Conservation (phyloP, 2,329 filamentous ascomycete species). For the Nemania sp. region DNA sequence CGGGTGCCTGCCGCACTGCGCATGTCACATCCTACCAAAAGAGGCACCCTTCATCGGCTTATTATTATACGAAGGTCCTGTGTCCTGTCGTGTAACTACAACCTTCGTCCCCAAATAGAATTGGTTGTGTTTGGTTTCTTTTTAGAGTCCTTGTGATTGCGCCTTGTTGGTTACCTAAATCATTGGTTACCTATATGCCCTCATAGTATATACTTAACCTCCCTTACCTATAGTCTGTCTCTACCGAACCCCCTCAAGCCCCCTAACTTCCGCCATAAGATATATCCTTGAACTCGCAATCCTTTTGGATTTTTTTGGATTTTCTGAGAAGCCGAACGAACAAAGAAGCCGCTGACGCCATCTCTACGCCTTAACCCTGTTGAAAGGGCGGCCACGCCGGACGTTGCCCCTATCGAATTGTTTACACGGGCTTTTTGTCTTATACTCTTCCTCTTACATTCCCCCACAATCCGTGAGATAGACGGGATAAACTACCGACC, state of each 20-base stretch:
- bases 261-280: background rate
- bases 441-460: background rate
- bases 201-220: background rate
- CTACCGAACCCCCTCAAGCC: background rate
- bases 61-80: slow-evolving; percentile 25
- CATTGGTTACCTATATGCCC: no score
- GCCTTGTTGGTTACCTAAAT: background rate
- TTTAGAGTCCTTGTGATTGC: slow-evolving; percentile 2
- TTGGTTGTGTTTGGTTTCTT: background rate
- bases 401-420: slow-evolving; percentile 11
- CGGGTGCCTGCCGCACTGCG: background rate
- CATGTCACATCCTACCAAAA: slow-evolving; percentile 11
- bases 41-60: background rate
- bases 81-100: slow-evolving; percentile 24
- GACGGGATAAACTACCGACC: background rate
- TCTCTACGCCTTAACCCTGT: slow-evolving; percentile 1
- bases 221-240: slow-evolving; percentile 3
- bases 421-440: slow-evolving; percentile 2
- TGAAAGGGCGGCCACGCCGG: slow-evolving; percentile 6
- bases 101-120: slow-evolving; percentile 4
- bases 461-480: background rate
- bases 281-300: background rate
- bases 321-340: background rate
- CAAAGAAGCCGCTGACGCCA: slow-evolving; percentile 17
- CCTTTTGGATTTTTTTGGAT: background rate